A percentile compares a stretch with the other conserved stretches of the same genome.
These are phyloP conservation scores for Pseudozyma pruni DNA, from an alignment of 1,284 basidiomycete species.

Conservation along the genomic window DNA sequence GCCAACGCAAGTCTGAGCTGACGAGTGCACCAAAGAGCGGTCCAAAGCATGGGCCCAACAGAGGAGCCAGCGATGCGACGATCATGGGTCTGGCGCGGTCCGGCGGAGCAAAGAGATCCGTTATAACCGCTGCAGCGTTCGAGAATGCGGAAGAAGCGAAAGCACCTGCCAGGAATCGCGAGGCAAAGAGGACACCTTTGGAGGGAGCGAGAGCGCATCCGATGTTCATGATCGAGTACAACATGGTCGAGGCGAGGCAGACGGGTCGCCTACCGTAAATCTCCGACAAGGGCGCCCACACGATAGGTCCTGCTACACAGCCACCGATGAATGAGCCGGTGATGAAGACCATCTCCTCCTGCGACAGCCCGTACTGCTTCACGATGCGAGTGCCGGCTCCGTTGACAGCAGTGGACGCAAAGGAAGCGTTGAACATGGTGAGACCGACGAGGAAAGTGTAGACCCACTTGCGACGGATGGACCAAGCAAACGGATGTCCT, in stretches of 20 bases:
- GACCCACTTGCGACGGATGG: constrained; percentile 25
- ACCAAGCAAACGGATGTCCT: constrained; percentile 13
- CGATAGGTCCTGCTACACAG: constrained; percentile 40
- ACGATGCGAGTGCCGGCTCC: constrained; percentile 27
- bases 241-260: constrained; percentile 15
- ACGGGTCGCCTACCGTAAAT: constrained; percentile 19
- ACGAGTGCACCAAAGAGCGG: constrained; percentile 30
- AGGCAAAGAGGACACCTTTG: constrained; percentile 28
- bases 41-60: constrained; percentile 36
- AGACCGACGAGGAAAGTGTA: constrained; percentile 27
- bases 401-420: constrained; percentile 41
- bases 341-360: constrained; percentile 32
- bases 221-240: constrained; percentile 27
- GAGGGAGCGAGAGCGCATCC: constrained; percentile 28
- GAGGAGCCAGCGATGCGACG: constrained; percentile 23
- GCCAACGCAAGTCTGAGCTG: constrained; percentile 21
- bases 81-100: constrained; percentile 35
- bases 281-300: constrained; percentile 50
- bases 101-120: constrained; percentile 37
- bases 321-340: constrained; percentile 44
- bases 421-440: constrained; percentile 47
- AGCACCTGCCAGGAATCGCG: constrained; percentile 35
- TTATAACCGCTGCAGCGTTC: constrained; percentile 41
- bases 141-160: constrained; percentile 45
- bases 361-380: constrained; percentile 15